Evolutionary conservation across 2,329 filamentous ascomycete species (phyloP), one percentile per base, ranked within the genome.

Genomic region (Lecanosticta acicola): DNA sequence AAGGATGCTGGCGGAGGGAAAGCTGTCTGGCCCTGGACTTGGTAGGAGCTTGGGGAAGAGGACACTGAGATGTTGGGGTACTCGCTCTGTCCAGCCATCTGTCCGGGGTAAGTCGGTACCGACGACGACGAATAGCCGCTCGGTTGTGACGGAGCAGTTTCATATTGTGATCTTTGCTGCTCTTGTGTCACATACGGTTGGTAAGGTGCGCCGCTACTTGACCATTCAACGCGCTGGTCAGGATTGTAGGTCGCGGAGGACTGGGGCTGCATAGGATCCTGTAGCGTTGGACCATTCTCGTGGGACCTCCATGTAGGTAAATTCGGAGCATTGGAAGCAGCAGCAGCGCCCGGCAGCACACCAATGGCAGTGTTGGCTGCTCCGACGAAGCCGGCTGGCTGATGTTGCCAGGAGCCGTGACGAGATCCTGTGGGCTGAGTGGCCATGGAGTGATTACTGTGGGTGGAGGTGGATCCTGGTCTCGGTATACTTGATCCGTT

Each of bases 251-350:
- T 39, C 40, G 50, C 39, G 24, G 50, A 40, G 37, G 32, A 44
- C 20, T 43, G 39, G 19, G 46, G 18, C 46, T 48, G 37, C 37
- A 51, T 43, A 38, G 57, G 40, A 42, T 50, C 43, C 37, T 55
- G 48, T 41, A 59, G 45, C 29, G 41, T 47, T 37, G 54, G 50
- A 3, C 43, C 41, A 20, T 48, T 54, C 14, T 63, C 60, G 34
- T 61, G 60, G 11, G 60, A 57, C 47, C 60, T 49, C 60, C 60
- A 63, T 11, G 55, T 50, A 10, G 58, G 54, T 38, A 61, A 44
- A 13, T 39, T 49, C 1, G 54, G 43, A 3, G 49, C 53, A 38
- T 52, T 48, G 11, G 53, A 41, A 5, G 55, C 45, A 4, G 53
- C 32, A 19, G 41, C 49, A 16, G 48, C 38, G 14, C 45, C 54